These are phyloP conservation scores for Fusarium sp. DNA, from an alignment of 2,329 filamentous ascomycete genomes.

Conservation along the genomic window DNA sequence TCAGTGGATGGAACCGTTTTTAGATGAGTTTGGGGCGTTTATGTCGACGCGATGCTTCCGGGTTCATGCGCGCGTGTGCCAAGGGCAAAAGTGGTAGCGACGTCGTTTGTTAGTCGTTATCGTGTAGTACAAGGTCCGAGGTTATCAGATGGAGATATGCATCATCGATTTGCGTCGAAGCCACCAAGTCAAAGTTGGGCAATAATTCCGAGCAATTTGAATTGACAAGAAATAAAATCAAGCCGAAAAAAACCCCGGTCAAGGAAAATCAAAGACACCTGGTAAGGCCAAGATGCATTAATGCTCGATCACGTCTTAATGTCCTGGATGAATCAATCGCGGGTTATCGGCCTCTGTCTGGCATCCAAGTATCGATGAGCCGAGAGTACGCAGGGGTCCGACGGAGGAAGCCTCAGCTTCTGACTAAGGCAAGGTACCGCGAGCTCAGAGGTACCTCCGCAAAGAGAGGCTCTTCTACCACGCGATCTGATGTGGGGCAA, in stretches of 20 bases:
- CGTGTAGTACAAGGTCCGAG: constrained; percentile 1
- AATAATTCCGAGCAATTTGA: not conserved
- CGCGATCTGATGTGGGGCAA: constrained; percentile 38
- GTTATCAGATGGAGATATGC: constrained; percentile 39
- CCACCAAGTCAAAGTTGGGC: not conserved
- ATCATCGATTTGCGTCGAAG: constrained; percentile 34
- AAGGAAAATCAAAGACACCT: not conserved
- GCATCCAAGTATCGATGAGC: constrained; percentile 25
- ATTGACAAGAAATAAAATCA: not conserved
- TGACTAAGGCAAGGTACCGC: constrained; percentile 42
- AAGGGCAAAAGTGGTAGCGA: no score
- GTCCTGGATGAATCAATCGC: constrained; percentile 3
- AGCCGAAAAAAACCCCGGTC: not conserved
- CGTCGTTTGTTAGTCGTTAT: not conserved
- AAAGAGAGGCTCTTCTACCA: constrained; percentile 40
- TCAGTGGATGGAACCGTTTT: not conserved
- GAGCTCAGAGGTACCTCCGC: constrained; percentile 37
- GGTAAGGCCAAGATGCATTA: not conserved
- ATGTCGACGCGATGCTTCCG: not conserved
- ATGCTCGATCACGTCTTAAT: not conserved
- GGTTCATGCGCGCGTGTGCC: not conserved
- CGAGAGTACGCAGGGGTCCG: constrained; percentile 23
- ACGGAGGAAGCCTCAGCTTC: constrained; percentile 16
- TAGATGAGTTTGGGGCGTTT: not conserved
- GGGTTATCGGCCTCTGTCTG: constrained; percentile 1